Percentiles rank a stretch among this genome's conserved stretches.
Evolutionary conservation across 1,284 basidiomycete genomes (phyloP).

Genomic region (Schizophyllum amplum): DNA sequence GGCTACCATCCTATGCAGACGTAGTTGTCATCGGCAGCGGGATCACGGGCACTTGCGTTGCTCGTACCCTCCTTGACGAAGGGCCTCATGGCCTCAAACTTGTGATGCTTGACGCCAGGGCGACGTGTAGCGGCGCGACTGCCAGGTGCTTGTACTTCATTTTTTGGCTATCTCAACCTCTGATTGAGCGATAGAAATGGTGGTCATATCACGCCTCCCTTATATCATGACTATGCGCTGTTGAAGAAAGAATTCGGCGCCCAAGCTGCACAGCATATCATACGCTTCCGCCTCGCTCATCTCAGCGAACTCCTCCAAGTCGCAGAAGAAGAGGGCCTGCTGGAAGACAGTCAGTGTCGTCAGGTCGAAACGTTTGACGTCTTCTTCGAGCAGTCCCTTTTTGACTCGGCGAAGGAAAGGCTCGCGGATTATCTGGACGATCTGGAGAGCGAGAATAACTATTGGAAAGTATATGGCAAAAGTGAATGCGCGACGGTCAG

Average conservation of each 20-base stretch:
- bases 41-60: constrained; percentile 56
- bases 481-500: constrained; percentile 13
- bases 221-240: constrained; percentile 52
- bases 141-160: constrained; percentile 37
- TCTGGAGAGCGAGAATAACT: constrained; percentile 33
- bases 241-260: constrained; percentile 41
- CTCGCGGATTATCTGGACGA: constrained; percentile 34
- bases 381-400: constrained; percentile 30
- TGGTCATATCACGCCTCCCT: constrained; percentile 56
- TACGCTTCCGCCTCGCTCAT: constrained; percentile 55
- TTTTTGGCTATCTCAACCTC: background rate
- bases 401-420: constrained; percentile 29
- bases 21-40: constrained; percentile 65
- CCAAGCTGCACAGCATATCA: constrained; percentile 41
- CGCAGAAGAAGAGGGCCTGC: constrained; percentile 38
- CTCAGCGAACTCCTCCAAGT: constrained; percentile 36
- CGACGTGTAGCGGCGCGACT: constrained; percentile 63
- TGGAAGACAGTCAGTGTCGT: constrained; percentile 38
- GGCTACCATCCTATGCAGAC: constrained; percentile 45
- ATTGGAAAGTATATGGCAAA: constrained; percentile 27
- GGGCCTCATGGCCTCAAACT: constrained; percentile 25
- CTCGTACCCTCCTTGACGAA: constrained; percentile 39
- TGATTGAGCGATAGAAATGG: constrained; percentile 42
- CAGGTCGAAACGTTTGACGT: constrained; percentile 44
- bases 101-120: constrained; percentile 63